These are phyloP conservation scores for Leishmania martiniquensis DNA, from an alignment of 208 protist species.

Conservation along the genomic window DNA sequence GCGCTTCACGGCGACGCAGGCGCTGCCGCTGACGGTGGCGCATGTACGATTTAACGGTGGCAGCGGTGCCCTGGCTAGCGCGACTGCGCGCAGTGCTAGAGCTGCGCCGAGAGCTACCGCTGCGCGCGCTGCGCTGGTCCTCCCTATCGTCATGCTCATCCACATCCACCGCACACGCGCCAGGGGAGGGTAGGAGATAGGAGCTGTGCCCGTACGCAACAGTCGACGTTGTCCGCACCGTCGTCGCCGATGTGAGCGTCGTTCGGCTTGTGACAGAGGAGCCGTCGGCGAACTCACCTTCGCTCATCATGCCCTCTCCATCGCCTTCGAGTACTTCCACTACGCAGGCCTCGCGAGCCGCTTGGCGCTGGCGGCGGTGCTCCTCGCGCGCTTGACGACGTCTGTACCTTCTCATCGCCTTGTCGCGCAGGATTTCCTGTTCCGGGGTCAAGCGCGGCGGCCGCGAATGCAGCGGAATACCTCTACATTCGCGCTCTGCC, in stretches of 20 bases:
- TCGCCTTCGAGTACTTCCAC: constrained; percentile 12
- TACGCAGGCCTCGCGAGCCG: constrained; percentile 9
- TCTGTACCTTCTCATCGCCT: constrained; percentile 36
- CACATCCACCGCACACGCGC: constrained; percentile 1
- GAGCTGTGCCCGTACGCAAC: constrained; percentile 39
- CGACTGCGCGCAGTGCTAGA: constrained; percentile 10
- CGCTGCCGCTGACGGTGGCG: constrained; percentile 36
- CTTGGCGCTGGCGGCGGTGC: constrained; percentile 15
- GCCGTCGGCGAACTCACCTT: constrained; percentile 6
- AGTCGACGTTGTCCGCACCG: constrained; percentile 26
- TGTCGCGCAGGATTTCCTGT: constrained; percentile 32
- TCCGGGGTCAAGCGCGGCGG: constrained; percentile 30
- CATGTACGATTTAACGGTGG: constrained; percentile 27
- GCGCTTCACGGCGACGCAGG: constrained; percentile 27
- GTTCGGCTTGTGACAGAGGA: constrained; percentile 34
- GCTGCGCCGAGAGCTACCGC: constrained; percentile 15
- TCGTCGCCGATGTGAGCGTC: constrained; percentile 18
- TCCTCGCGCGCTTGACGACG: constrained; percentile 28
- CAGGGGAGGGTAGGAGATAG: constrained; percentile 25
- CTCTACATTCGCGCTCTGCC: constrained; percentile 21
- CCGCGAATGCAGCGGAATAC: constrained; percentile 42
- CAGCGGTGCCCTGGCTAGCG: constrained; percentile 10
- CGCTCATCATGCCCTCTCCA: not conserved
- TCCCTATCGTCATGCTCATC: constrained; percentile 24
- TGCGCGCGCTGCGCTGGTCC: constrained; percentile 7